phyloP scores from a whole-genome alignment of 2,329 filamentous ascomycete species.

The Colletotrichum tamarilloi region DNA sequence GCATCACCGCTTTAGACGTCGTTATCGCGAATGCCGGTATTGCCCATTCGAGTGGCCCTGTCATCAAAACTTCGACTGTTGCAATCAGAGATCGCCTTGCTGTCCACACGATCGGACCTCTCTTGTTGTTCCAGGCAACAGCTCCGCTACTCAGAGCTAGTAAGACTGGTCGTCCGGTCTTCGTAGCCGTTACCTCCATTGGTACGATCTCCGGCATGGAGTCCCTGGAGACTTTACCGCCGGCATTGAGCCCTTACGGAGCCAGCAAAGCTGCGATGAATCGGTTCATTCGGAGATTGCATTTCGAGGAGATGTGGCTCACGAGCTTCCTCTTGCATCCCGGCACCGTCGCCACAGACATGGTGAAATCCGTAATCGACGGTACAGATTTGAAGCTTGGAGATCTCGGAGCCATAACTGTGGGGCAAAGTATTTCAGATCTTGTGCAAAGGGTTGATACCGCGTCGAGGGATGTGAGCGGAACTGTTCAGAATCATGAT shows the following conservation, averaged over 20 bases:
- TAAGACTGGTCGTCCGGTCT: constrained; percentile 36
- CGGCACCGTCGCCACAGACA: neutral
- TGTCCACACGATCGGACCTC: constrained; percentile 45
- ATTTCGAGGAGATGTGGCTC: constrained; percentile 40
- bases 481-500: neutral
- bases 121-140: constrained; percentile 38
- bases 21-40: constrained; percentile 66
- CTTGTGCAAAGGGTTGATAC: neutral
- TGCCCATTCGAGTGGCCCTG: neutral
- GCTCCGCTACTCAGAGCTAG: constrained; percentile 40
- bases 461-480: neutral
- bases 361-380: neutral
- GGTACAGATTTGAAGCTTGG: neutral
- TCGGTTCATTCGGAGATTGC: constrained; percentile 34
- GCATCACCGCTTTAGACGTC: constrained; percentile 57
- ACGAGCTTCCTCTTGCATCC: constrained; percentile 33
- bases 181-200: constrained; percentile 40
- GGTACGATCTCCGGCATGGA: constrained; percentile 36
- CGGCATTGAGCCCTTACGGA: constrained; percentile 33
- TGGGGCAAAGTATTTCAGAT: constrained; percentile 30
- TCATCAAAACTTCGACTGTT: constrained; percentile 42
- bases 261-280: constrained; percentile 36
- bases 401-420: constrained; percentile 27
- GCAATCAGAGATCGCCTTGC: constrained; percentile 46
- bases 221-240: neutral